These are phyloP conservation scores for Citrus sp. DNA, from an alignment of 345 rosid species.

Conservation along the genomic window DNA sequence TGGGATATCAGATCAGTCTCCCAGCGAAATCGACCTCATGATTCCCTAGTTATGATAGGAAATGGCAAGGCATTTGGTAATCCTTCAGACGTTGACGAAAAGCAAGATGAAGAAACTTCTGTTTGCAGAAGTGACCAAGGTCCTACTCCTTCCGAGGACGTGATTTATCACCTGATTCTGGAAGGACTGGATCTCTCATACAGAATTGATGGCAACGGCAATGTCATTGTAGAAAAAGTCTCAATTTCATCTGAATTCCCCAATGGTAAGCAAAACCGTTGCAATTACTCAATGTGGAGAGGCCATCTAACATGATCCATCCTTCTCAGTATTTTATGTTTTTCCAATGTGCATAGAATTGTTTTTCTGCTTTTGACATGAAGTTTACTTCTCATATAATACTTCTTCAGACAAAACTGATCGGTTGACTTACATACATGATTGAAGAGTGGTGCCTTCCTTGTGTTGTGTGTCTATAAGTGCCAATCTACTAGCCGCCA, in stretches of 20 bases:
- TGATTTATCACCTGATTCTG: constrained; percentile 64
- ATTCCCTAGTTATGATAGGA: constrained; percentile 12
- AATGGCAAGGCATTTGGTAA: constrained; percentile 8
- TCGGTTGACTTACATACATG: neutral
- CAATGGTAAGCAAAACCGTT: constrained; percentile 11
- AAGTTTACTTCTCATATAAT: neutral
- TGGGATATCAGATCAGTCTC: constrained; percentile 96
- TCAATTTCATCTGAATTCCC: constrained; percentile 16
- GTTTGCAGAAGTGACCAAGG: neutral
- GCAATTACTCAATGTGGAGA: constrained; percentile 32
- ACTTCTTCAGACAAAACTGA: neutral
- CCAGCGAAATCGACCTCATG: constrained; percentile 58
- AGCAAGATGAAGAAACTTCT: constrained; percentile 24
- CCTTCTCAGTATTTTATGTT: neutral
- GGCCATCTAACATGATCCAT: constrained; percentile 13
- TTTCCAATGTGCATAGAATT: neutral
- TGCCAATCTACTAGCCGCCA: neutral
- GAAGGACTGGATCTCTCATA: constrained; percentile 78
- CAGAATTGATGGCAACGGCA: constrained; percentile 50
- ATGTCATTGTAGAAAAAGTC: constrained; percentile 59
- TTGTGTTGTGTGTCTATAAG: neutral
- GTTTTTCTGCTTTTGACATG: neutral
- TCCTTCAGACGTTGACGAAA: constrained; percentile 16
- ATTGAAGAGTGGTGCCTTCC: neutral
- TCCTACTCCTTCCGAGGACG: constrained; percentile 11